Evolutionary conservation across 163 green algal genomes (phyloP), one percentile per base, ranked within the genome.

Genomic region (Chlamydomonas reinhardtii): DNA sequence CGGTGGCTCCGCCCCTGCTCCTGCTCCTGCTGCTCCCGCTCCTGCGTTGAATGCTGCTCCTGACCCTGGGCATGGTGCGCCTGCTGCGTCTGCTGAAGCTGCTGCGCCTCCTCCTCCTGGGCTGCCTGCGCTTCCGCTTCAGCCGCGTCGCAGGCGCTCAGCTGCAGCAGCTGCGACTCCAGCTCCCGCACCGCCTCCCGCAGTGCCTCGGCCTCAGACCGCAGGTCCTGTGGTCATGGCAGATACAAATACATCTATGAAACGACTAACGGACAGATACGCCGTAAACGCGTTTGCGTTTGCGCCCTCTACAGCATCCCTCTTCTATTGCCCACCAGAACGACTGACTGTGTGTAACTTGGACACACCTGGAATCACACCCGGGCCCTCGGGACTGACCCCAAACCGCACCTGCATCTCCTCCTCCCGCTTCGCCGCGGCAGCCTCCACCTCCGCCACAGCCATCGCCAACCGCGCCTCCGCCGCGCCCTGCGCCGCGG

Each of bases 131-230:
- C 71, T 25, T 61, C 37, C 17, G 32, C 68, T 19, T 62, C 69
- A 16, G 43, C 34, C 4, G 19, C 69, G 29, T 34, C 34, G 16
- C 34, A 52, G 20, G 69, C 43, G 32, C 32, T 74, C 11, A 56
- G 48, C 48, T 56, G 48, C 22, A 76, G 76, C 39, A 84, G 37
- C 76, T 84, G 77, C 27, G 15, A 16, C 77, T 84, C 65, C 65
- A 76, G 65, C 29, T 69, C 56, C 19, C 65, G 64, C 6, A 75
- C 77, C 29, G 39, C n/a, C 32, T 34, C 39, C 0, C 77, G 77
- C 39, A 75, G 39, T 4, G 22, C 29, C 17, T 52, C 43, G 2
- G 64, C 19, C 65, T 84, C 77, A 0, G 39, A 52, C 43, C 66
- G 64, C 39, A 84, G 43, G 16, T n/a, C 37, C 77, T 84, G 29